phyloP scores from a whole-genome alignment of 2,329 filamentous ascomycete species.

The Tolypocladium cylindrosporum region DNA sequence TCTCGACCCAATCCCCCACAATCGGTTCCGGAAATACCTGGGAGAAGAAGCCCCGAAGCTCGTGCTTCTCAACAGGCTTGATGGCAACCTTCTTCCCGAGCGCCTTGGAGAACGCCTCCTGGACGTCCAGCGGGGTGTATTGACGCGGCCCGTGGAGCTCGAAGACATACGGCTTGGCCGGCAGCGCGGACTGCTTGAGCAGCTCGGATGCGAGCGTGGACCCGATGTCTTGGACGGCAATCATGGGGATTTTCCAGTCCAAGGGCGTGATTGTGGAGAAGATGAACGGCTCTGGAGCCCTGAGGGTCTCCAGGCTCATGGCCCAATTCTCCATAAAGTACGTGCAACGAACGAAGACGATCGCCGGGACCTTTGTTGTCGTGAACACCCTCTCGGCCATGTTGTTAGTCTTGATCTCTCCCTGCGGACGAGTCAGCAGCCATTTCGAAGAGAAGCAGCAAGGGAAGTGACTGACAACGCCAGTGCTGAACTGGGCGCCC shows the following conservation, averaged over 20 bases:
- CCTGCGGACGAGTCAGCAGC: constrained; percentile 11
- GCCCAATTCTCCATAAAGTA: constrained; percentile 32
- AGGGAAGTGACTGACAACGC: constrained; percentile 14
- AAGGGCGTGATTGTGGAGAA: constrained; percentile 22
- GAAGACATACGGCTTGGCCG: constrained; percentile 15
- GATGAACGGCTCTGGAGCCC: constrained; percentile 17
- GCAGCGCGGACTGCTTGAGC: constrained; percentile 8
- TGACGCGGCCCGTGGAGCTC: constrained; percentile 19
- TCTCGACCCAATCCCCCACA: constrained; percentile 18
- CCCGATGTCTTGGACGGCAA: constrained; percentile 15
- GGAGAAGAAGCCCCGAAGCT: constrained; percentile 11
- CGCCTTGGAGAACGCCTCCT: constrained; percentile 16
- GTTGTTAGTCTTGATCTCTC: constrained; percentile 25
- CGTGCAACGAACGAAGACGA: constrained; percentile 20
- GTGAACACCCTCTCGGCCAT: constrained; percentile 17
- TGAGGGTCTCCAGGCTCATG: constrained; percentile 14
- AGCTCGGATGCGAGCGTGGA: constrained; percentile 14
- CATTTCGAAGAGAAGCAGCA: neutral
- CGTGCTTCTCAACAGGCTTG: constrained; percentile 13
- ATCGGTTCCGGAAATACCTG: constrained; percentile 13
- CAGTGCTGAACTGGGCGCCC: constrained; percentile 21
- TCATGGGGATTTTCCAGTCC: constrained; percentile 21
- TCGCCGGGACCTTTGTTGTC: constrained; percentile 7
- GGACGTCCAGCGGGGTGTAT: constrained; percentile 18
- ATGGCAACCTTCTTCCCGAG: constrained; percentile 15